Base-by-base conservation (phyloP, 2,329 filamentous ascomycete genomes). In the Aureobasidium sp. region DNA sequence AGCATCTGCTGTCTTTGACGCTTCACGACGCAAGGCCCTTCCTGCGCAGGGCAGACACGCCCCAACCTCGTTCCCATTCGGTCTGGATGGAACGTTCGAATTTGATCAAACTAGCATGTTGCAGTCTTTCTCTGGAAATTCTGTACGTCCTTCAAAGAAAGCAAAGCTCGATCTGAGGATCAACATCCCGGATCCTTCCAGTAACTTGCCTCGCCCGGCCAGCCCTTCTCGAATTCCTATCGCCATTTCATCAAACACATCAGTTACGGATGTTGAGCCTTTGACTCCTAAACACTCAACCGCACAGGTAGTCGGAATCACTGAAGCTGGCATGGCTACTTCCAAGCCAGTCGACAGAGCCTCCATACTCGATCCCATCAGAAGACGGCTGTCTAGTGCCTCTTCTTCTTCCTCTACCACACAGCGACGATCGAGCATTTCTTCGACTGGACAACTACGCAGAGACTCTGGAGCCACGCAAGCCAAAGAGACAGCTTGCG, bases 351-450 rank as follows among this genome's bases (percentile, higher is more conserved):
- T 44, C 22, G 58, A 61, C 29, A 53, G 58, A 42, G 58, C 58
- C 25, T 20, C 58, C 4, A 52, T 61, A 29, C 58, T 61, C 20
- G 58, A 61, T 2, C 58, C 58, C 41, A 61, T 61, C 14, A 53
- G 39, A 11, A 61, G 58, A 61, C 48, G 58, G n/a, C 37, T 52
- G 17, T 61, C 58, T 22, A 39, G 47, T 44, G 48, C 48, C 27
- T 52, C 58, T 12, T 25, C 58, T 9, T 17, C 17, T 27, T 52
- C 58, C 6, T 25, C 58, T 11, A 27, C n/a, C 8, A 61, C 48
- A 11, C 47, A 48, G 8, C 42, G 39, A 20, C 25, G 36, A n/a
- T 53, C 58, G 15, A 48, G 29, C 15, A 7, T 7, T 15, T 44
- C 49, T 37, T 25, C 15, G 9, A 37, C n/a, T 22, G 41, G 20